Evolutionary conservation across 805 yeast species (phyloP).

Genomic region (Candida jianshihensis): DNA sequence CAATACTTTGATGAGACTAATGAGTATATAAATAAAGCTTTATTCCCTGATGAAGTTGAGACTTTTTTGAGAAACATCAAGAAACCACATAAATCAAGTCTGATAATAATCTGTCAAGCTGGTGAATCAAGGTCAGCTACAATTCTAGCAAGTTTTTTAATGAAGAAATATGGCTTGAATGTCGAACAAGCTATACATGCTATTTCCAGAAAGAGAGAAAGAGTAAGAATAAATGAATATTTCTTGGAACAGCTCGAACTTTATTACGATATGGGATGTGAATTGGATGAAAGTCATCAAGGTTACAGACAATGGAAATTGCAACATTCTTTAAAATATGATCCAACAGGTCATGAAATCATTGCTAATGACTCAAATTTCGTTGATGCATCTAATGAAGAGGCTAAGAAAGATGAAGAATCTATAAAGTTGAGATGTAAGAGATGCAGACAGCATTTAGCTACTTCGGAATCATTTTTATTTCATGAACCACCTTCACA

Average conservation of each 20-base stretch:
- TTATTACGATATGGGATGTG: conserved; percentile 41
- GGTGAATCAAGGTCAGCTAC: conserved; percentile 91
- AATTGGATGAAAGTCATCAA: conserved; percentile 24
- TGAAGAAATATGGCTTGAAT: conserved; percentile 62
- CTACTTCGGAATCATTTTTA: conserved; percentile 54
- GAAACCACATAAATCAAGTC: conserved; percentile 35
- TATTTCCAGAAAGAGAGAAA: conserved; percentile 54
- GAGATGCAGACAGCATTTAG: conserved; percentile 69
- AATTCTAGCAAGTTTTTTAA: conserved; percentile 78
- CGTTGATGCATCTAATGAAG: conserved; percentile 22
- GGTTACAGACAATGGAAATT: conserved; percentile 39
- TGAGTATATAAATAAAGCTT: conserved; percentile 58
- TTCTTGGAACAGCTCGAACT: conserved; percentile 67
- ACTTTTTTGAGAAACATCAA: conserved; percentile 20
- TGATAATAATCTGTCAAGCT: conserved; percentile 75
- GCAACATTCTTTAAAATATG: conserved; percentile 28
- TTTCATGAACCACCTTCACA: conserved; percentile 61
- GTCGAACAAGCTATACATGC: conserved; percentile 66
- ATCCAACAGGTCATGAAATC: conserved; percentile 33
- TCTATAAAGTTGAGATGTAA: conserved; percentile 60
- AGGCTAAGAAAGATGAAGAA: conserved; percentile 21
- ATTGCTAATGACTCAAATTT: conserved; percentile 25
- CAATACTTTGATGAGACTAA: conserved; percentile 55
- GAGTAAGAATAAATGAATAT: conserved; percentile 64
- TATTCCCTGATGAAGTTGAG: conserved; percentile 36